These are phyloP conservation scores for Manihot esculenta DNA, from an alignment of 441 rosid species.

Conservation along the genomic window DNA sequence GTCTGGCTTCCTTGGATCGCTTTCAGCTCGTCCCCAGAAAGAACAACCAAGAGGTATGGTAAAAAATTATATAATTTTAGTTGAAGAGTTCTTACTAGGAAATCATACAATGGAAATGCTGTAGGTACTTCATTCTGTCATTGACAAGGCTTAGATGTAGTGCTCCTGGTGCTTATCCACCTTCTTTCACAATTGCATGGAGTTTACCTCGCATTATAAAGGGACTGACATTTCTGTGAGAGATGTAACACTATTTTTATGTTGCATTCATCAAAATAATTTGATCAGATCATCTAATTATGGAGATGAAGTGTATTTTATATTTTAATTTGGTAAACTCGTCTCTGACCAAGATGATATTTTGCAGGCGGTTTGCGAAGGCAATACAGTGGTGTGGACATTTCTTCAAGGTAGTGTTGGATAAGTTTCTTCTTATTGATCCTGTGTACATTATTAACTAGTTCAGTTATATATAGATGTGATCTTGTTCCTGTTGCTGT, in stretches of 20 bases:
- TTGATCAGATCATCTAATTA: background rate
- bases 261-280: background rate
- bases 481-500: conserved; percentile 17
- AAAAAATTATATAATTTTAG: background rate
- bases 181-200: no score
- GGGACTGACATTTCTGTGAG: no score
- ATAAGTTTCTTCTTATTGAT: conserved; percentile 7
- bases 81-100: background rate
- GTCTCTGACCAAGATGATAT: conserved; percentile 10
- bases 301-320: background rate
- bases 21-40: conserved; percentile 60
- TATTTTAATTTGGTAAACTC: background rate
- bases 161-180: no score
- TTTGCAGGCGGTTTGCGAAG: conserved; percentile 57
- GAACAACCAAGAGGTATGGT: conserved; percentile 58
- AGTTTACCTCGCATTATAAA: no score
- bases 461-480: background rate
- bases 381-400: conserved; percentile 69
- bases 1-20: conserved; percentile 70
- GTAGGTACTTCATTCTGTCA: no score
- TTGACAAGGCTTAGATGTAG: no score
- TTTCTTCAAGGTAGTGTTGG: conserved; percentile 51
- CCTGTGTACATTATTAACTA: background rate
- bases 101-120: background rate
- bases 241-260: background rate